Evolutionary conservation across 2,329 filamentous ascomycete genomes (phyloP), one percentile per base, ranked within the genome.

Genomic region (Epichloe uncinata): DNA sequence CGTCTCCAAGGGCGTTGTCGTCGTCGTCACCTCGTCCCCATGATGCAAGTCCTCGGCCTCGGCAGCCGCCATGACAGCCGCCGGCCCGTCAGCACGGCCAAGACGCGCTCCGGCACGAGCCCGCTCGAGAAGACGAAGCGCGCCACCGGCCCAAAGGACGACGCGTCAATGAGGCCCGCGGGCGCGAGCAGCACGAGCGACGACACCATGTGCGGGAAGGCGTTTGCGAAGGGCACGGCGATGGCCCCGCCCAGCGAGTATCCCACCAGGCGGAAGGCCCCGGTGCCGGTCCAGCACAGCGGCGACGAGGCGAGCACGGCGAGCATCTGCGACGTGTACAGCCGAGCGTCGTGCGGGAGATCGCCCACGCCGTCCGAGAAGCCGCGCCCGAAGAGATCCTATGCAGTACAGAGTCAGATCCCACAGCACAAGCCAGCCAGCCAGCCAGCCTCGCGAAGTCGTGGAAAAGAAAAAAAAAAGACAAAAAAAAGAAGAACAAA

Each of bases 191-290:
- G 75, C 11, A 93, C 73, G 20, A 96, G 71, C 9, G 75, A 78
- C 12, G 75, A 73, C 13, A 95, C 73, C 50, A 91, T 70, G 45
- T 77, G 63, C 0, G 87, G 85, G 61, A 90, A 89, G 51, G 81
- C 76, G 9, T 78, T 78, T 6, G 86, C 79, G 61, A 94, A 91
- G 53, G 82, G 78, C 5, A 82, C 79, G 4, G 82, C 81, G 50
- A 95, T 82, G 48, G 84, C 86, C 44, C 88, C 88, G 50, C 88
- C 88, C 1, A 95, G 75, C 0, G 85, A 90, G 66, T 93, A 95
- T 11, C 88, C 88, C 12, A 90, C 68, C 18, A 95, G 66, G 45
- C 75, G 75, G 61, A 93, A 81, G 44, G 71, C 74, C 42, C 63
- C 59, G 13, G 61, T 54, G 42, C 79, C 77, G 0, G 78, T 82